Evolutionary conservation across 1,284 basidiomycete genomes (phyloP).

Genomic region (Ganoderma lingzhi): DNA sequence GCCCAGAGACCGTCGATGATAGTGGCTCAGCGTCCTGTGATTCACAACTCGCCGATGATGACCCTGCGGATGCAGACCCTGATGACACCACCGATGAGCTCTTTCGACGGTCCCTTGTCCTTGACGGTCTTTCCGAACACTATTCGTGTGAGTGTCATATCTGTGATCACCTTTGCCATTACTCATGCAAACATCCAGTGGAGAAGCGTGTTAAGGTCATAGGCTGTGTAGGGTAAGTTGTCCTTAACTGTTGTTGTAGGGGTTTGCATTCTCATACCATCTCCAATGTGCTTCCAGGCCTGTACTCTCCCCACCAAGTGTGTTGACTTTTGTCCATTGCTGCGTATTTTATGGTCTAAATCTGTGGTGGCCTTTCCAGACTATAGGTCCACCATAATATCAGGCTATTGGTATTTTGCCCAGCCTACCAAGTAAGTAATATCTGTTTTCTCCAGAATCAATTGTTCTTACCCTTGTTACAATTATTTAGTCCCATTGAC

Average conservation of each 20-base stretch:
- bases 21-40: neutral
- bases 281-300: neutral
- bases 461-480: neutral
- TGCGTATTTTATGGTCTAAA: neutral
- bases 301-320: neutral
- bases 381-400: neutral
- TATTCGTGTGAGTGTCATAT: neutral
- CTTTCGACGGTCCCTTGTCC: neutral
- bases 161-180: neutral
- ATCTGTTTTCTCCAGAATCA: neutral
- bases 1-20: neutral
- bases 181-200: neutral
- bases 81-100: neutral
- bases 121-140: neutral
- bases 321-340: neutral
- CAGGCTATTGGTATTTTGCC: neutral
- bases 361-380: neutral
- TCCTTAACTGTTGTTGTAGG: neutral
- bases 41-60: neutral
- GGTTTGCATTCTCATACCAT: neutral
- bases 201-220: neutral
- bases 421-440: neutral
- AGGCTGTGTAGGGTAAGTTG: neutral
- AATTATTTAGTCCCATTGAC: neutral
- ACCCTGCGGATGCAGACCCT: neutral